Conservation (phyloP, 108 stramenopile genomes). For the Schizochytrium sp. region DNA sequence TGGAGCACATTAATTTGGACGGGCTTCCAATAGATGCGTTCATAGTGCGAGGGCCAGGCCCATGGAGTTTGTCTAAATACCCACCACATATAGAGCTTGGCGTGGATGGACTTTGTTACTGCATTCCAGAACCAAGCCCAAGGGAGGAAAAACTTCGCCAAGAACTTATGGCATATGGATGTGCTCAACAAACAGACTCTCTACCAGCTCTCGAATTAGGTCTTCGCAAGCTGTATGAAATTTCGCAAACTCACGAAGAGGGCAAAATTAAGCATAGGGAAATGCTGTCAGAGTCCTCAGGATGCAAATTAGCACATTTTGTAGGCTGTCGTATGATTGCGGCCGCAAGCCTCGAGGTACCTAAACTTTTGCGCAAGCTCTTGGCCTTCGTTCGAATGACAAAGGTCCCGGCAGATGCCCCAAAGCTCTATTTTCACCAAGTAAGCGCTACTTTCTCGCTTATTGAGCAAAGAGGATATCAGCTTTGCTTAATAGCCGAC, state of each 20-base stretch:
- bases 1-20: no score
- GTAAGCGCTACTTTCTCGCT: neutral
- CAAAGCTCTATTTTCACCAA: neutral
- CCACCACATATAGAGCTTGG: neutral
- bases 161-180: neutral
- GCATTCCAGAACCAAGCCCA: neutral
- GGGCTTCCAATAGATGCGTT: no score
- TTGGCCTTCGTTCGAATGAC: slow-evolving; percentile 5
- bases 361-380: neutral
- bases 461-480: neutral
- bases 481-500: neutral
- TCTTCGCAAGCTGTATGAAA: no score
- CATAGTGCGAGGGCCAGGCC: no score
- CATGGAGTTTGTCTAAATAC: no score
- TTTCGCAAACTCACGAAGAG: no score
- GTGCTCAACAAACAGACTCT: neutral
- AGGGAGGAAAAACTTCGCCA: neutral
- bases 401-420: neutral
- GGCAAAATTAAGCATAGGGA: neutral
- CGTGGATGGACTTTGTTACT: neutral
- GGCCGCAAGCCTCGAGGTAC: neutral
- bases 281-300: neutral
- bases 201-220: neutral
- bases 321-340: neutral
- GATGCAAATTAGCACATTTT: neutral